These are phyloP conservation scores for Alternaria sp. DNA, from an alignment of 2,329 filamentous ascomycete genomes.

Conservation along the genomic window DNA sequence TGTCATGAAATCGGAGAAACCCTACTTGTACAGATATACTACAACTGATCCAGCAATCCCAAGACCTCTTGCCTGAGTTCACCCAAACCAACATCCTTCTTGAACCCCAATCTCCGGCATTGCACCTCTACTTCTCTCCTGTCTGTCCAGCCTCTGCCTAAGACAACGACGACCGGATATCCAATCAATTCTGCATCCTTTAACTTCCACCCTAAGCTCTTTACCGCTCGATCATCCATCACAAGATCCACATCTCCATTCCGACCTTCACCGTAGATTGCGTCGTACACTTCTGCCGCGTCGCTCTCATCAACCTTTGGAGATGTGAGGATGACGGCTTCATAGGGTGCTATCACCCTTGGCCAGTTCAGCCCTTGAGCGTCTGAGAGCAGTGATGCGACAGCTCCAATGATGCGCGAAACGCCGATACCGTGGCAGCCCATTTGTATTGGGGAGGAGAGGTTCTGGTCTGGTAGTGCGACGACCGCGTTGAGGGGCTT, in stretches of 20 bases:
- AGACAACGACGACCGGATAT: slow-evolving; percentile 80
- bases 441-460: slow-evolving; percentile 76
- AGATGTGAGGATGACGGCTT: slow-evolving; percentile 70
- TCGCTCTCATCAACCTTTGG: slow-evolving; percentile 54
- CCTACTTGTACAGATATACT: background rate
- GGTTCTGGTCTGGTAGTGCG: slow-evolving; percentile 48
- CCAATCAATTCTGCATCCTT: slow-evolving; percentile 88
- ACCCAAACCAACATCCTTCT: slow-evolving; percentile 63
- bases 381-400: slow-evolving; percentile 78
- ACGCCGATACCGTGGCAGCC: slow-evolving; percentile 96
- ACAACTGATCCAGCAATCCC: slow-evolving; percentile 29
- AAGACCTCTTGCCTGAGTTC: slow-evolving; percentile 55
- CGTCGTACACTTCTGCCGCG: slow-evolving; percentile 68
- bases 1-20: background rate
- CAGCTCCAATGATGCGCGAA: slow-evolving; percentile 85
- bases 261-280: slow-evolving; percentile 45
- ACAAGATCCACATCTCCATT: slow-evolving; percentile 29
- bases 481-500: slow-evolving; percentile 72
- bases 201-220: slow-evolving; percentile 81
- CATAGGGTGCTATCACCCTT: slow-evolving; percentile 81
- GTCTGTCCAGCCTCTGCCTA: slow-evolving; percentile 62
- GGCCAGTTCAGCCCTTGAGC: slow-evolving; percentile 82
- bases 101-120: slow-evolving; percentile 71
- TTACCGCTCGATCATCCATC: slow-evolving; percentile 54
- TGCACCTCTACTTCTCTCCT: slow-evolving; percentile 72